Evolutionary conservation across 441 rosid genomes (phyloP).

Genomic region (Gossypium aridum): DNA sequence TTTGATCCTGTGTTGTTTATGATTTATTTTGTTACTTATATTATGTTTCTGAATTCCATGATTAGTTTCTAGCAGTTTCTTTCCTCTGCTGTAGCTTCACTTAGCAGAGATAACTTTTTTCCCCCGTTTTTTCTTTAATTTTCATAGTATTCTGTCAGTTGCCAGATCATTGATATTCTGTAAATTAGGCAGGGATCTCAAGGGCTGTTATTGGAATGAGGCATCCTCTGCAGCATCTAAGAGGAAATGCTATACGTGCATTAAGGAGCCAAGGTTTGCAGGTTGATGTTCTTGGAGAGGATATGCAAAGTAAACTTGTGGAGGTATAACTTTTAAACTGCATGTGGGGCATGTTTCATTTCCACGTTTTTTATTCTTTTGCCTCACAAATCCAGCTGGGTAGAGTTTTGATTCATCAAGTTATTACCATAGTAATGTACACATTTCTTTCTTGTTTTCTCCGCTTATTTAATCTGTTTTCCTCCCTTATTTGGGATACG

Average conservation of each 20-base stretch:
- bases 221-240: constrained; percentile 78
- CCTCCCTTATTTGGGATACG: background rate
- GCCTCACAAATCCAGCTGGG: background rate
- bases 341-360: background rate
- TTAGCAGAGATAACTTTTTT: background rate
- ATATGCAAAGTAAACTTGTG: constrained; percentile 57
- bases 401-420: background rate
- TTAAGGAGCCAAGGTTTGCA: constrained; percentile 64
- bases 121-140: too few species aligned
- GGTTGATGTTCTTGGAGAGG: constrained; percentile 89
- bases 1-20: background rate
- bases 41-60: background rate
- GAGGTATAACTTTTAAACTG: constrained; percentile 42
- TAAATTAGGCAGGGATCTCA: constrained; percentile 78
- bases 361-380: background rate
- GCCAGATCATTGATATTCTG: constrained; percentile 26
- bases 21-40: background rate
- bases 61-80: background rate
- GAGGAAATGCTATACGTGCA: constrained; percentile 68
- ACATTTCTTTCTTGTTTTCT: background rate
- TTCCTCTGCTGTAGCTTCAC: background rate
- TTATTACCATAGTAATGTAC: background rate
- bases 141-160: background rate
- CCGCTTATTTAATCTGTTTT: background rate
- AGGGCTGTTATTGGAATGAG: constrained; percentile 85